These are phyloP conservation scores for Colletotrichum sp. DNA, from an alignment of 2,329 filamentous ascomycete species.

Conservation along the genomic window DNA sequence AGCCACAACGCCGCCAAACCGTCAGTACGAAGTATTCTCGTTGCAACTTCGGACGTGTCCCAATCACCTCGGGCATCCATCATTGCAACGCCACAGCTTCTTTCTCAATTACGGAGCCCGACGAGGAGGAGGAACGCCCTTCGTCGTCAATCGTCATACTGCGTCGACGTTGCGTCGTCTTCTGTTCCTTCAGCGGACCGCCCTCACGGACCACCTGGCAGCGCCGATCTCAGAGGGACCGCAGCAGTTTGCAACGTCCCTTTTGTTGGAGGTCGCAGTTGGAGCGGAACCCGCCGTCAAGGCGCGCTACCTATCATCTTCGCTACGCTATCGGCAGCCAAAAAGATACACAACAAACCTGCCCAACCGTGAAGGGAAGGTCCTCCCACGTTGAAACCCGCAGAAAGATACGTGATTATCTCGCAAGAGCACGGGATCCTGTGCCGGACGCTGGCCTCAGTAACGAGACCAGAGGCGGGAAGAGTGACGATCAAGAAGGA, in stretches of 20 bases:
- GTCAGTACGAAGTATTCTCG: background rate
- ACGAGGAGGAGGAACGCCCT: background rate
- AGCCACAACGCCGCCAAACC: background rate
- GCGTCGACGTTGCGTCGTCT: background rate
- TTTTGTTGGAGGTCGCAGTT: background rate
- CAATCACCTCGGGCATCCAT: background rate
- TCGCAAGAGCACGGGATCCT: background rate
- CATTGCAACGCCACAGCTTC: background rate
- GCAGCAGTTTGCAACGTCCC: background rate
- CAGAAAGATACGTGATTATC: background rate
- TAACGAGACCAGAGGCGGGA: background rate
- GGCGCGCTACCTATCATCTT: background rate
- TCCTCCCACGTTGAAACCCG: background rate
- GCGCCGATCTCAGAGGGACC: background rate
- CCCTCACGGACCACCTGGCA: background rate
- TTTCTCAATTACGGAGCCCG: background rate
- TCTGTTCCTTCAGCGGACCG: background rate
- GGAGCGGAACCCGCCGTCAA: conserved; percentile 5
- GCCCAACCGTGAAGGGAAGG: background rate
- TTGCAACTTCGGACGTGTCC: background rate
- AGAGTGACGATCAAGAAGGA: background rate
- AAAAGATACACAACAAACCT: background rate
- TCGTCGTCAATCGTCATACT: background rate
- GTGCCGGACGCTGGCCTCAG: background rate
- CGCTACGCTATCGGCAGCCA: background rate